Evolutionary conservation across 139 green algal species (phyloP).

Genomic region (Coelastrella sp.): DNA sequence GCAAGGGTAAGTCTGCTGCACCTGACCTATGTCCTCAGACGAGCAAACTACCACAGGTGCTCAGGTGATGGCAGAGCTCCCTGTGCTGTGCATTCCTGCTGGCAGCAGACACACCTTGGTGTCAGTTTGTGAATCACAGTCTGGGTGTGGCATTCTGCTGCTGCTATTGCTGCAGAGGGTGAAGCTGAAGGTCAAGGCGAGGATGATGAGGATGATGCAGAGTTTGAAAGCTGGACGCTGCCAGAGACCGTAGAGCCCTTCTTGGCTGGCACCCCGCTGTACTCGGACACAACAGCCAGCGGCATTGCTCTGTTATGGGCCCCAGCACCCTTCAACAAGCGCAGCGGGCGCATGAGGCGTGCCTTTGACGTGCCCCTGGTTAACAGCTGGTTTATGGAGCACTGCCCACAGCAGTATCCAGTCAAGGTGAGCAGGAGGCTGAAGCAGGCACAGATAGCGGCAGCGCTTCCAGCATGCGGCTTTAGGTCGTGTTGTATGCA

Average conservation of each 20-base stretch:
- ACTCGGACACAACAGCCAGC: slow-evolving; percentile 88
- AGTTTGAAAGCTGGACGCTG: slow-evolving; percentile 73
- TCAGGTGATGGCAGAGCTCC: too few species aligned
- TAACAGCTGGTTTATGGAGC: slow-evolving; percentile 94
- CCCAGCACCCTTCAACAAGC: slow-evolving; percentile 93
- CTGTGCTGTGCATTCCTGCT: too few species aligned
- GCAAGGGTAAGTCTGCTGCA: slow-evolving; percentile 13
- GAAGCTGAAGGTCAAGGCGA: background rate
- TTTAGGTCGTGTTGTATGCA: too few species aligned
- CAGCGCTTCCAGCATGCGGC: too few species aligned
- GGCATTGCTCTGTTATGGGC: slow-evolving; percentile 97
- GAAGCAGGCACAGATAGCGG: too few species aligned
- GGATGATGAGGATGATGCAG: slow-evolving; percentile 80
- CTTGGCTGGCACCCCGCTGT: slow-evolving; percentile 74
- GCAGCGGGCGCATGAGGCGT: slow-evolving; percentile 89
- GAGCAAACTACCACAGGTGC: background rate
- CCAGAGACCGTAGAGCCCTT: slow-evolving; percentile 88
- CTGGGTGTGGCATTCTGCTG: background rate
- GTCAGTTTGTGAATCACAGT: background rate
- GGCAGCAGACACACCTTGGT: background rate
- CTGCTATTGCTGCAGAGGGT: background rate
- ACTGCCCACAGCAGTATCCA: slow-evolving; percentile 91
- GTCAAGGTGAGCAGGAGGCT: slow-evolving; percentile 89
- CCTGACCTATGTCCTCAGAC: background rate
- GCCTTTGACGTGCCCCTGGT: slow-evolving; percentile 97